Percentiles rank a stretch among this genome's conserved stretches.
These are phyloP conservation scores for Aspergillus neotritici DNA, from an alignment of 2,329 filamentous ascomycete genomes.

Conservation along the genomic window DNA sequence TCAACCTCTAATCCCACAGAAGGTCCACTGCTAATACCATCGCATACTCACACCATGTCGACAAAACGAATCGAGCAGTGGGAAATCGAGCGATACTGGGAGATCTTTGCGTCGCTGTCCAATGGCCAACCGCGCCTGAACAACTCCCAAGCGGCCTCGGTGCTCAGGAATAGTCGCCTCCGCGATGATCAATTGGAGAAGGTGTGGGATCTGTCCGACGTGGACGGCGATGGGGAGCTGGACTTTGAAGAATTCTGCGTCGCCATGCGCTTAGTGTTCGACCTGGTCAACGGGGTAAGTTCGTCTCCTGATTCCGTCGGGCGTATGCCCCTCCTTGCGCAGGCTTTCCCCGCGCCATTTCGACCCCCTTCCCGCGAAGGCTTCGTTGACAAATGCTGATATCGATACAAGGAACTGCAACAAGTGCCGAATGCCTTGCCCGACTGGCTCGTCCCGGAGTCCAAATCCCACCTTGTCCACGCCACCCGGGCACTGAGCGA, in stretches of 20 bases:
- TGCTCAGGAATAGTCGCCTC: constrained; percentile 67
- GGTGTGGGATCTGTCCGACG: constrained; percentile 95
- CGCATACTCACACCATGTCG: constrained; percentile 27
- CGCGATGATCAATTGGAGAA: constrained; percentile 83
- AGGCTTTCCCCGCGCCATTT: neutral
- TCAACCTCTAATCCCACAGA: constrained; percentile 9
- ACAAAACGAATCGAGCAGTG: constrained; percentile 59
- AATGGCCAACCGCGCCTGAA: constrained; percentile 61
- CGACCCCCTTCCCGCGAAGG: neutral
- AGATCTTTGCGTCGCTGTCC: constrained; percentile 66
- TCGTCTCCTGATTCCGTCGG: constrained; percentile 5
- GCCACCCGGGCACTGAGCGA: constrained; percentile 73
- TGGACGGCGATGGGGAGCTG: constrained; percentile 93
- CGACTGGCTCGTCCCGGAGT: constrained; percentile 96
- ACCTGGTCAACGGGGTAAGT: constrained; percentile 86
- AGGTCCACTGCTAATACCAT: constrained; percentile 1
- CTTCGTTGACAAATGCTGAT: constrained; percentile 5
- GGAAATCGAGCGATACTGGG: constrained; percentile 74
- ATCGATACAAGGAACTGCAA: constrained; percentile 63
- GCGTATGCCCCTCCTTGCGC: neutral
- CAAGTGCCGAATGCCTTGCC: constrained; percentile 83
- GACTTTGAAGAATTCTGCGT: constrained; percentile 99
- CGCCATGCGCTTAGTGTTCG: constrained; percentile 96
- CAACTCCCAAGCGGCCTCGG: constrained; percentile 63
- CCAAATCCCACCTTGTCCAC: constrained; percentile 84